Evolutionary conservation across 2,329 filamentous ascomycete species (phyloP).

Genomic region (Fusarium anguioides): DNA sequence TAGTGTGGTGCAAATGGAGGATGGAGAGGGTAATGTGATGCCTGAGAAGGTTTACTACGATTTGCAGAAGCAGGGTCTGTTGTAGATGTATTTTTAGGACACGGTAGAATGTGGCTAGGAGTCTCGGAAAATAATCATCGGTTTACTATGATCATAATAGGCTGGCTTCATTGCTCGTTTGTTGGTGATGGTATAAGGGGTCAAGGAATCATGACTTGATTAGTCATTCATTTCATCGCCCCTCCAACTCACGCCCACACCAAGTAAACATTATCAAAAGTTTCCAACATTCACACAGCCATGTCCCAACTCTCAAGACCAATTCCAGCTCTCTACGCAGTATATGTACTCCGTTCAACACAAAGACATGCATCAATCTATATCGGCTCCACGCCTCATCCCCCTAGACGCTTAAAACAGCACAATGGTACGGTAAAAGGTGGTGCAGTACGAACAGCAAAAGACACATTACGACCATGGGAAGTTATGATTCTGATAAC

Average conservation of each 20-base stretch:
- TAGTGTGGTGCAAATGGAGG: constrained; percentile 97
- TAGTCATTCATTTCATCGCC: constrained; percentile 40
- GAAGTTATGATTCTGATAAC: constrained; percentile 89
- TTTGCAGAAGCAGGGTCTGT: constrained; percentile 88
- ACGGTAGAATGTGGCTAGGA: not conserved
- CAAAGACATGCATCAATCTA: constrained; percentile 79
- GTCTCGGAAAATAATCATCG: not conserved
- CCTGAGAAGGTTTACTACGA: constrained; percentile 98
- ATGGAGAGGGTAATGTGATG: constrained; percentile 97
- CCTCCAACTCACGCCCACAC: constrained; percentile 37
- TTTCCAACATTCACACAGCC: constrained; percentile 20
- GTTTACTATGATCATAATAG: not conserved
- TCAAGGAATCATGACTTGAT: constrained; percentile 25
- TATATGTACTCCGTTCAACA: constrained; percentile 90
- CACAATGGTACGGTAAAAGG: constrained; percentile 89
- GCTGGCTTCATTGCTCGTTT: not conserved
- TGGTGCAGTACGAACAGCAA: constrained; percentile 81
- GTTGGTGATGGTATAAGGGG: constrained; percentile 2
- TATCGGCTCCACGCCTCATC: constrained; percentile 92
- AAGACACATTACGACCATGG: constrained; percentile 80
- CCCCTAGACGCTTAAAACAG: constrained; percentile 83
- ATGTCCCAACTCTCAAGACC: constrained; percentile 62
- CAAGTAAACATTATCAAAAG: constrained; percentile 28
- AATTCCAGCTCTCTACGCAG: constrained; percentile 91
- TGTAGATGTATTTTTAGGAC: constrained; percentile 59